A percentile compares a stretch with the other conserved stretches of the same genome.
These are phyloP conservation scores for Harringtonia aguacate DNA, from an alignment of 2,329 filamentous ascomycete genomes.

Conservation along the genomic window DNA sequence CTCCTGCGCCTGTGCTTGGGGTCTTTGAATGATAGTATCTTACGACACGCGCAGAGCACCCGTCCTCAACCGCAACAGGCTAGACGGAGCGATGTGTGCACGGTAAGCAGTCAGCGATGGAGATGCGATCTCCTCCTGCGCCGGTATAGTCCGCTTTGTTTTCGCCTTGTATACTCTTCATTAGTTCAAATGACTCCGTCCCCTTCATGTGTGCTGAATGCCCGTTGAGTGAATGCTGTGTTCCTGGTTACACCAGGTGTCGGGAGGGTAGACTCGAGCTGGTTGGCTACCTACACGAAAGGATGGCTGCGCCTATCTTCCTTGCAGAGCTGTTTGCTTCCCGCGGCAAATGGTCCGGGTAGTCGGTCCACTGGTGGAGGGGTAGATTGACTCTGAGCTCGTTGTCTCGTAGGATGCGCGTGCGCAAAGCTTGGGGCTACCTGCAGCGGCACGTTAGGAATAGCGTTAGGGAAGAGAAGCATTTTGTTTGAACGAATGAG, in stretches of 20 bases:
- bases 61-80: no score
- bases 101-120: neutral
- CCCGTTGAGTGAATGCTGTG: constrained; percentile 3
- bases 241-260: constrained; percentile 17
- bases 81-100: neutral
- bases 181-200: neutral
- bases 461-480: no score
- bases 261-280: constrained; percentile 11
- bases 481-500: no score
- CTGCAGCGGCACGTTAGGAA: constrained; percentile 3
- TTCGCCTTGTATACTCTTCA: neutral
- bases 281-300: constrained; percentile 18
- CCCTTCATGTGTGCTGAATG: constrained; percentile 7
- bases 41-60: no score
- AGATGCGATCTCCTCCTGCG: neutral
- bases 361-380: neutral
- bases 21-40: no score
- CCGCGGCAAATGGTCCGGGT: neutral
- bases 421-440: constrained; percentile 4
- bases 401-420: neutral
- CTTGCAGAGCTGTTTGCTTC: neutral
- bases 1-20: no score
- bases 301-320: constrained; percentile 8
- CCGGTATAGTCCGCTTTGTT: neutral
- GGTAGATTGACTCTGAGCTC: neutral